Conservation (phyloP, 2,329 filamentous ascomycete species). For the Amphichorda felina region DNA sequence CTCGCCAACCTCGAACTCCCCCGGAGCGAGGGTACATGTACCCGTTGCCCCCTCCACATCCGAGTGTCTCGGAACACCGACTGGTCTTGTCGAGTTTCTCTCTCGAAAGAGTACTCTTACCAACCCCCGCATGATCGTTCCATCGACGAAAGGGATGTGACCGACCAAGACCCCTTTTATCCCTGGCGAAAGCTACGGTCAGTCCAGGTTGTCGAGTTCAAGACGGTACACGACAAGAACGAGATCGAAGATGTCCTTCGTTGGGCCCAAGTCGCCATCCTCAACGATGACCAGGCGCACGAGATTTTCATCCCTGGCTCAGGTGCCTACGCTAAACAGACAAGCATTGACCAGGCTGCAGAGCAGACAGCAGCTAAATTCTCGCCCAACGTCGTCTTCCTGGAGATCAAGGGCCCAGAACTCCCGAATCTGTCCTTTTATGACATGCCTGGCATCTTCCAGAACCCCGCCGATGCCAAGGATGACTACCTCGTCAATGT, state of each 20-base stretch:
- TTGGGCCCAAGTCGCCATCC: constrained; percentile 65
- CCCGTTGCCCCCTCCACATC: constrained; percentile 71
- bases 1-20: constrained; percentile 62
- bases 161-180: constrained; percentile 40
- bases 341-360: constrained; percentile 19
- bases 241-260: constrained; percentile 57
- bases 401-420: constrained; percentile 61
- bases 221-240: constrained; percentile 44
- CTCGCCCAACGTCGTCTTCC: constrained; percentile 67
- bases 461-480: constrained; percentile 49
- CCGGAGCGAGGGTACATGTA: constrained; percentile 61
- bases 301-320: constrained; percentile 41
- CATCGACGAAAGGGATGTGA: constrained; percentile 34
- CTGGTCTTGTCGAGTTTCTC: constrained; percentile 58
- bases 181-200: constrained; percentile 48
- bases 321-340: constrained; percentile 25
- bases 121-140: constrained; percentile 22
- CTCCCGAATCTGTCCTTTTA: constrained; percentile 72
- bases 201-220: constrained; percentile 44
- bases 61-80: constrained; percentile 45
- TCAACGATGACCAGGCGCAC: constrained; percentile 51
- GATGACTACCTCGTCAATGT: constrained; percentile 61
- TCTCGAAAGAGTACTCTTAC: constrained; percentile 55
- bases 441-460: constrained; percentile 75
- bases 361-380: constrained; percentile 50